phyloP scores from a whole-genome alignment of 129 eudicot species.

The Escallonia rubra region DNA sequence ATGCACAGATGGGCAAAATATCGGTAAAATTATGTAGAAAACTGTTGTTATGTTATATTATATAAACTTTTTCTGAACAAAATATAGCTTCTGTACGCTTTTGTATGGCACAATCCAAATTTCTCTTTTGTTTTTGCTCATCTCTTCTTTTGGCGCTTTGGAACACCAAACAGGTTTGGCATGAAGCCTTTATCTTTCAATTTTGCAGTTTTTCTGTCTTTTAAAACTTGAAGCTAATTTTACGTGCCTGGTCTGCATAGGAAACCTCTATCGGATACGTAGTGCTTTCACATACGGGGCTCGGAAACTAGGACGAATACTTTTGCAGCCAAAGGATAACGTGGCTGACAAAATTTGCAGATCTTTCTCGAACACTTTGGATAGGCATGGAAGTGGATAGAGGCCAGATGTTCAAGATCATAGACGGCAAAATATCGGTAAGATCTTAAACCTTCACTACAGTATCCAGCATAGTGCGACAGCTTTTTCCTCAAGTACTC shows the following conservation, averaged over 20 bases:
- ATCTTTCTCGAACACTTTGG: slow-evolving; percentile 70
- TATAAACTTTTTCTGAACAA: background rate
- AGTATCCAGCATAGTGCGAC: no score
- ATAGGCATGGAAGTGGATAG: slow-evolving; percentile 57
- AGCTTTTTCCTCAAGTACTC: no score
- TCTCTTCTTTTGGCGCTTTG: background rate
- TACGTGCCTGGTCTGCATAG: slow-evolving; percentile 27
- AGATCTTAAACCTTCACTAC: no score
- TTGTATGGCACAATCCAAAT: background rate
- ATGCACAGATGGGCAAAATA: no score
- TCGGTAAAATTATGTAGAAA: background rate
- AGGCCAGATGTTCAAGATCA: slow-evolving; percentile 62
- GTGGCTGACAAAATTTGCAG: slow-evolving; percentile 50
- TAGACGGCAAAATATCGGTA: no score
- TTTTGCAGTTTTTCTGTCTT: background rate
- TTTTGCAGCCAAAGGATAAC: slow-evolving; percentile 43
- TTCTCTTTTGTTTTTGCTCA: background rate
- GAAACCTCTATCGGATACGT: slow-evolving; percentile 79
- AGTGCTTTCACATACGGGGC: slow-evolving; percentile 92
- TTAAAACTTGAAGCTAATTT: background rate
- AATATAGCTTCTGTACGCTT: background rate
- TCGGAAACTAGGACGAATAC: slow-evolving; percentile 57
- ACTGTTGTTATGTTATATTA: background rate
- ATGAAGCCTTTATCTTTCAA: background rate
- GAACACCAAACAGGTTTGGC: background rate